These are phyloP conservation scores for Lachancea cidri DNA, from an alignment of 805 yeast genomes.

Conservation along the genomic window DNA sequence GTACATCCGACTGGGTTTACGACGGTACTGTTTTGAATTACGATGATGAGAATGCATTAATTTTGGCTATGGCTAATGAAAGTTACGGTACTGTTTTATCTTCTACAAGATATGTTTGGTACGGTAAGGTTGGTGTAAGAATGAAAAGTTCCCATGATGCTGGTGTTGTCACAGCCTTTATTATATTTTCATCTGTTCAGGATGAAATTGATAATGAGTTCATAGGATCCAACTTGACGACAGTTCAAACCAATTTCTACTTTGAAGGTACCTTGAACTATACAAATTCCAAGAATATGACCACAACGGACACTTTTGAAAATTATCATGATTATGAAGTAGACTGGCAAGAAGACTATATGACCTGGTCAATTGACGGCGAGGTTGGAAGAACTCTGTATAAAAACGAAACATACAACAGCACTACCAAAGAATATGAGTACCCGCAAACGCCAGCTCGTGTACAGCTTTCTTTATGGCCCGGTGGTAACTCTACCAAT, in stretches of 20 bases:
- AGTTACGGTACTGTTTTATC: slow-evolving; percentile 68
- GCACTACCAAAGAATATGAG: slow-evolving; percentile 49
- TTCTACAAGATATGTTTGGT: slow-evolving; percentile 78
- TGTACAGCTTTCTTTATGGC: slow-evolving; percentile 73
- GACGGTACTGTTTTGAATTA: slow-evolving; percentile 50
- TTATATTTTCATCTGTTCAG: slow-evolving; percentile 74
- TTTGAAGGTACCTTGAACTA: slow-evolving; percentile 69
- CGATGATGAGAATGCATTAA: slow-evolving; percentile 46
- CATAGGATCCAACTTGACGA: slow-evolving; percentile 66
- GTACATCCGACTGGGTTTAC: slow-evolving; percentile 63
- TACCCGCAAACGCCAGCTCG: slow-evolving; percentile 75
- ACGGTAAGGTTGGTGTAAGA: slow-evolving; percentile 68
- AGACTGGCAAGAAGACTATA: slow-evolving; percentile 74
- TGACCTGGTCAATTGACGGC: slow-evolving; percentile 74
- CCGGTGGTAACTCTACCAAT: slow-evolving; percentile 56
- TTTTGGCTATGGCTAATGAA: slow-evolving; percentile 77
- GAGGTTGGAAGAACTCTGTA: slow-evolving; percentile 56
- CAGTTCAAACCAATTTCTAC: slow-evolving; percentile 76
- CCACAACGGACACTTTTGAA: slow-evolving; percentile 47
- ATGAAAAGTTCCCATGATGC: slow-evolving; percentile 66
- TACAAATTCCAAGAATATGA: slow-evolving; percentile 44
- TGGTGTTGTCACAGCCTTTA: slow-evolving; percentile 84
- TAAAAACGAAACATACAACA: slow-evolving; percentile 56
- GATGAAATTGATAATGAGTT: slow-evolving; percentile 90
- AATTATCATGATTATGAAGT: slow-evolving; percentile 70